Evolutionary conservation across 371 early-diverging fungal species (phyloP), one percentile per base, ranked within the genome.

Genomic region (Mortierella sp.): DNA sequence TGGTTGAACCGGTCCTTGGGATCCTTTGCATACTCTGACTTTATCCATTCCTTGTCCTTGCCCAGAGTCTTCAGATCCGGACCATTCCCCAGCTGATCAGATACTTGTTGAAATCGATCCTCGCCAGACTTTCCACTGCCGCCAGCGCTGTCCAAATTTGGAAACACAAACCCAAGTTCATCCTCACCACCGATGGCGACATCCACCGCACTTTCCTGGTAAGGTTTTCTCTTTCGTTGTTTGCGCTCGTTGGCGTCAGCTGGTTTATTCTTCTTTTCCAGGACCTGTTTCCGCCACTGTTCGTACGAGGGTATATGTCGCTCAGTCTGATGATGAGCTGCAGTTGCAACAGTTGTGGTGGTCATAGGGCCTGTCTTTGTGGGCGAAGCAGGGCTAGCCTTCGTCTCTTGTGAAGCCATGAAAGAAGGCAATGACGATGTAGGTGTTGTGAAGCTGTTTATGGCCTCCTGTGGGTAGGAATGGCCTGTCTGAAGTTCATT

Each of bases 1-100:
- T 94, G 95, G 76, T 98, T 97, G 81, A 94, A 95, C 15, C 94
- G 86, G 53, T 93, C 92, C 52, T 92, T 91, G 15, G 91, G 81
- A 5, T 88, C 83, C 58, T 76, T 76, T 28, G 76, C 66, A n/a
- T 69, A 76, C 14, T 76, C 76, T 1, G 76, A 60, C 24, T 69
- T 76, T 61, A 69, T 76, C 65, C 64, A 70, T n/a, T 69, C 53
- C 39, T 56, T 60, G 14, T 59, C 75, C 17, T 24, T 41, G 6
- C 27, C 23, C 12, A 31, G 15, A 0, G 30, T 39, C 15, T 49
- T 69, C 32, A 69, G 28, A 31, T 76, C 70, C 15, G 76, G 70
- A 8, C 76, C 70, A 32, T 65, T 57, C 23, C 76, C 76, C 9
- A 76, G 58, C 46, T 69, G 64, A 39, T 64, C 62, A 1, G 65